Evolutionary conservation across 139 green algal species (phyloP), one percentile per base, ranked within the genome.

Genomic region (Chlamydomonas sphaeroides): DNA sequence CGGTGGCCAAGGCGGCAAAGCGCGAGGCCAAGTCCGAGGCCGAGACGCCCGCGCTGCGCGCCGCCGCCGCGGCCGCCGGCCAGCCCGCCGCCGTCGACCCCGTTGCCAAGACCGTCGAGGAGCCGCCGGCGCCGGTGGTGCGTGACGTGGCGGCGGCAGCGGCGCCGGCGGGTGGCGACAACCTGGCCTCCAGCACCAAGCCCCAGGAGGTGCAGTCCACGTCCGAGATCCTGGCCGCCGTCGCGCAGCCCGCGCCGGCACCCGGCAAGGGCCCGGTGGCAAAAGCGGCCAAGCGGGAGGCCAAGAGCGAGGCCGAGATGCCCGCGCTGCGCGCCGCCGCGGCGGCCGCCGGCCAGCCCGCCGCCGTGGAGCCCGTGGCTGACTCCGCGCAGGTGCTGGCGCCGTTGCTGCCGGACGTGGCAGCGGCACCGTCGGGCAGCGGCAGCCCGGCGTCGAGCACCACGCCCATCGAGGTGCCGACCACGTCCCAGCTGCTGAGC

Each of bases 181-280:
- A 14, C 53, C 28, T 20, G 10, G 57, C 72, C 38, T 80, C 73
- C 30, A 14, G 26, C 57, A 80, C 7, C 30, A 42, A 42, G 21
- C 28, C 73, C 57, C 53, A 30, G 25, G 39, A 59, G 2, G 35
- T 80, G 36, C 73, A 28, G 15, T 3, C 73, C 73, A 80, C 10
- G 38, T 80, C 73, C 28, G 73, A 80, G 23, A 38, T 80, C 49
- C 73, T 80, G 38, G 42, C 38, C 38, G n/a, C 56, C 14, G 73
- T 80, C 33, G 38, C 73, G 0, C 33, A 70, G 57, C 73, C 73
- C 38, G 65, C 14, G 32, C 57, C 73, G 1, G 59, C 11, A 1
- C 59, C 59, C 59, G 59, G 59, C 39, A 56, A 69, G 39, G 73
- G 73, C 38, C 73, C 73, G 35, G 17, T 80, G 0, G 28, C 51